Conservation (phyloP, 2,329 filamentous ascomycete species). For the Xylariaceae sp. region DNA sequence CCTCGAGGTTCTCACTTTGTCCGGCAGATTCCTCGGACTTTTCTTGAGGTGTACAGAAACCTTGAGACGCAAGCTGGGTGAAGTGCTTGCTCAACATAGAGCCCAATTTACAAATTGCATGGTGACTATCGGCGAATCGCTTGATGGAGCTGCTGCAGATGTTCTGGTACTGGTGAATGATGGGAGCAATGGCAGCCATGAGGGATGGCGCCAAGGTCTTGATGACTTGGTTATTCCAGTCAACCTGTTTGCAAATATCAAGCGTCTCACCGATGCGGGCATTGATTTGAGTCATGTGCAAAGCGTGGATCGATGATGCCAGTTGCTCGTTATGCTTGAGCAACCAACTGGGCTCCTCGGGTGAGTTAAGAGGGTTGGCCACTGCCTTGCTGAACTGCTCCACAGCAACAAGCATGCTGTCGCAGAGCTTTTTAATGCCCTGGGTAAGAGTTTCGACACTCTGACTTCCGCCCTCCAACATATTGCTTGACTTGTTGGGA, state of each 20-base stretch:
- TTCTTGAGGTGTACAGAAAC: conserved; percentile 87
- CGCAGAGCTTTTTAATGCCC: conserved; percentile 59
- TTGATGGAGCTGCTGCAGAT: conserved; percentile 55
- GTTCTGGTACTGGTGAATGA: conserved; percentile 66
- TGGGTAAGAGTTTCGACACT: conserved; percentile 47
- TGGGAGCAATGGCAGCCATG: conserved; percentile 59
- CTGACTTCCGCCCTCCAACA: conserved; percentile 8
- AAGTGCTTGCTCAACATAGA: conserved; percentile 74
- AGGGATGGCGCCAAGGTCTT: conserved; percentile 50
- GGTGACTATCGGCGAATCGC: conserved; percentile 60
- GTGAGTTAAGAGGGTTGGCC: conserved; percentile 49
- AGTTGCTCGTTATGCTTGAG: conserved; percentile 50
- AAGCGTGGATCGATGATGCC: conserved; percentile 48
- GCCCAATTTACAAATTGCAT: conserved; percentile 66
- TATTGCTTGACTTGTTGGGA: conserved; percentile 26
- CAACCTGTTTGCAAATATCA: conserved; percentile 30
- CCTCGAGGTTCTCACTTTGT: conserved; percentile 74
- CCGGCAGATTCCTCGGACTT: conserved; percentile 65
- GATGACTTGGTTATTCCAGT: conserved; percentile 37
- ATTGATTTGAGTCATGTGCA: conserved; percentile 55
- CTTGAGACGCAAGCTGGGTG: conserved; percentile 70
- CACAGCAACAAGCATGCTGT: conserved; percentile 72
- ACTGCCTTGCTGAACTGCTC: conserved; percentile 62
- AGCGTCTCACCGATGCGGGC: conserved; percentile 32
- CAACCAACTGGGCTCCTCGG: conserved; percentile 61